Evolutionary conservation across 1,284 basidiomycete species (phyloP), one percentile per base, ranked within the genome.

Genomic region (Afroboletus lepidellus): DNA sequence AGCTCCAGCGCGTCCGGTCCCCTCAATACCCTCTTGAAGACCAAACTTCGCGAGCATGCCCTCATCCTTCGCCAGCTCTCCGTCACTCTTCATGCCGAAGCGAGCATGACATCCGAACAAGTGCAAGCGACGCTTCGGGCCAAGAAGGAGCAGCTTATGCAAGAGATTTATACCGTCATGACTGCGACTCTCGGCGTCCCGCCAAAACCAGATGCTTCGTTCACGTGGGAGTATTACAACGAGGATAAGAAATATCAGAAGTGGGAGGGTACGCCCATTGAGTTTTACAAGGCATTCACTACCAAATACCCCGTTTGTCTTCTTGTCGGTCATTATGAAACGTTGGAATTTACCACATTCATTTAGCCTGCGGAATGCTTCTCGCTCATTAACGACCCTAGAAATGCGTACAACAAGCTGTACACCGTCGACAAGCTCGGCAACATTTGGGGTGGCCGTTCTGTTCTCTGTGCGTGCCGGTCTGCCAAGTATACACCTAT

Each of bases 301-400:
- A 73, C 72, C 62, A 87, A 81, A 69, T 83, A 81, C 66, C 69
- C 78, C 20, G 84, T 87, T 57, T 30, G 81, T 73, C 21, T 12
- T 46, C 21, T 46, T 34, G 49, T 51, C 36, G 49, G n/a, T 45
- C 23, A 44, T 57, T 36, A 15, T 37, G 33, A 29, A 16, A 38
- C 13, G 41, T 34, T 15, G 16, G 32, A 38, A 18, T 41, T 62
- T 36, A 56, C 43, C 39, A 27, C 38, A 15, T 29, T 43, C 48
- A 23, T 46, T 46, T 57, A 84, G 73, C 81, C 84, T 13, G 65
- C 76, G 2, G 86, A 91, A 36, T 85, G 80, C 8, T 95, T 97
- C 77, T 96, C 93, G 45, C 80, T 98, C 33, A 94, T 98, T 72
- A 89, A 98, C 66, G 95, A 98, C 68, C 95, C 96, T 16, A 83